Evolutionary conservation across 306 rosid genomes (phyloP), one percentile per base, ranked within the genome.

Genomic region (Pyrus pyrifolia): DNA sequence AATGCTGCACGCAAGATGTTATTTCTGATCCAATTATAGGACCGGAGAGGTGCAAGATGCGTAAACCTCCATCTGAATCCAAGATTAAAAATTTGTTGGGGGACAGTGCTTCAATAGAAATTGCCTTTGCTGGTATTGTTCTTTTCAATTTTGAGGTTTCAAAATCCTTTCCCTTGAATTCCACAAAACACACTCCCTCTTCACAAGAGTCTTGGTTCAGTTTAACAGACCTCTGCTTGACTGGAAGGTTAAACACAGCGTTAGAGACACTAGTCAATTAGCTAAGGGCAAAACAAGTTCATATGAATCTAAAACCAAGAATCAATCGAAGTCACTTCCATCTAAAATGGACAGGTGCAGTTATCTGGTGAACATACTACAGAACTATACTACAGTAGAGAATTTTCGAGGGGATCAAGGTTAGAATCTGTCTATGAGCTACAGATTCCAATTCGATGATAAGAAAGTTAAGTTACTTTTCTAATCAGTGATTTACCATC

Each of bases 11-110:
- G 77, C 73, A 79, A 77, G 80, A 85, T 38, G 89, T 15, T 68
- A 84, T 76, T 71, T 89, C 86, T 21, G 81, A 79, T 83, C 97
- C 96, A 66, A 76, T 45, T 69, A 83, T 82, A 70, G 89, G 81
- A 79, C 72, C 81, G 72, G 85, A 85, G 73, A 89, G 77, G 84
- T 80, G 82, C 83, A 94, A 84, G 71, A 87, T 71, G 80, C 88
- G 93, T 79, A 92, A 78, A 62, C 85, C 87, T 82, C 98, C 98
- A 77, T 67, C 86, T 8, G 98, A 91, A 78, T 90, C 97, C 85
- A 92, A 80, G 77, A 90, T 81, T 75, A 92, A 53, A 80, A 86
- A 86, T 82, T 80, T 87, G 76, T 78, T 86, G 59, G 84, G 88
- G 70, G 96, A 92, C 74, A 92, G 69, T 57, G 93, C 90, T 68